These are phyloP conservation scores for Emericellopsis cladophorae DNA, from an alignment of 2,329 filamentous ascomycete species.

Conservation along the genomic window DNA sequence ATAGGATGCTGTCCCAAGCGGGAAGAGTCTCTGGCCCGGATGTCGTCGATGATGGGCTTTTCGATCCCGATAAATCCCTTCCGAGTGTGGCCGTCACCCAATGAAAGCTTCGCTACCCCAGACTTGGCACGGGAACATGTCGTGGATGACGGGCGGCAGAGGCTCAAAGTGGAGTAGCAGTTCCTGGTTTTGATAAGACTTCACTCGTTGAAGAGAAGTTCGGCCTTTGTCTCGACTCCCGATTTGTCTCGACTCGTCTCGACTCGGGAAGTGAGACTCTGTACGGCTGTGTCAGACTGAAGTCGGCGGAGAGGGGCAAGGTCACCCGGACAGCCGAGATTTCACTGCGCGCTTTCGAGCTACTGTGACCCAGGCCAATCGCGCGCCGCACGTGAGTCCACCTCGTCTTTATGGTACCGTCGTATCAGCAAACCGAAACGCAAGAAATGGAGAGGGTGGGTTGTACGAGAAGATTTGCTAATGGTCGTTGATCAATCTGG, in stretches of 20 bases:
- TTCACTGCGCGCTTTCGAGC: background rate
- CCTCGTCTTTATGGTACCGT: background rate
- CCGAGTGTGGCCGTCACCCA: background rate
- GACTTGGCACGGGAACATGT: constrained; percentile 1
- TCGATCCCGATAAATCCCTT: constrained; percentile 2
- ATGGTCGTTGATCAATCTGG: no score
- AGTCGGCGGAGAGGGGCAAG: background rate
- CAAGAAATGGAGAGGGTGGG: background rate
- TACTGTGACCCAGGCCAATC: background rate
- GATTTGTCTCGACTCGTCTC: background rate
- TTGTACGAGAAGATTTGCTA: background rate
- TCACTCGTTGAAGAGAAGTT: background rate
- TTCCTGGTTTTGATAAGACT: background rate
- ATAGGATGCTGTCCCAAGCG: no score
- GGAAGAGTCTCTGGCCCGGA: no score
- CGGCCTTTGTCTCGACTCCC: background rate
- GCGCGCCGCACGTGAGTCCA: background rate
- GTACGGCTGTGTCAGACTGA: background rate
- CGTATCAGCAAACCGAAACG: background rate
- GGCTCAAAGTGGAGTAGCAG: background rate
- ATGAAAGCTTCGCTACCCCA: constrained; percentile 2
- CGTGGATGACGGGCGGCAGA: background rate
- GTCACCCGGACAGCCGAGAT: background rate
- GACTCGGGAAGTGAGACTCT: background rate
- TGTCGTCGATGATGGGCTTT: background rate